Percentiles rank a stretch among this genome's conserved stretches.
Evolutionary conservation across 2,329 filamentous ascomycete genomes (phyloP).

Genomic region (Pseudogymnoascus destructans): DNA sequence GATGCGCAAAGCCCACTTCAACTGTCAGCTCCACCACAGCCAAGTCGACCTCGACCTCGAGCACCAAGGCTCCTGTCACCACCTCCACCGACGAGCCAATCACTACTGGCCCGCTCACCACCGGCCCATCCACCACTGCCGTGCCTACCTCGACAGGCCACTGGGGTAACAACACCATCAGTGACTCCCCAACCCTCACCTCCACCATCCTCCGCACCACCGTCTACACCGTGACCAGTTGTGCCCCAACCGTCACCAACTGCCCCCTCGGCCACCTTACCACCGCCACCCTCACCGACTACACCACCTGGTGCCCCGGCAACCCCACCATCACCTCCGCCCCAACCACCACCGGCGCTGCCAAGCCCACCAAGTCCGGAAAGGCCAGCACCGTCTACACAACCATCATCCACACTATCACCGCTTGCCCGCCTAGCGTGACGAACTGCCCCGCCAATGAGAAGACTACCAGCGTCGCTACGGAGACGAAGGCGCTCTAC

Average conservation of each 20-base stretch:
- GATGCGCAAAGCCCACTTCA: neutral
- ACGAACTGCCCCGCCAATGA: conserved; percentile 27
- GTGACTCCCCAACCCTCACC: conserved; percentile 9
- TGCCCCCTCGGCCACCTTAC: conserved; percentile 21
- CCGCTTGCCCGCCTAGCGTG: conserved; percentile 26
- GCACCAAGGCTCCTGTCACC: neutral
- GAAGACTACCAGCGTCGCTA: conserved; percentile 24
- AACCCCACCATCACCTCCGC: conserved; percentile 11
- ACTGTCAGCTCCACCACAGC: neutral
- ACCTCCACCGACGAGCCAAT: neutral
- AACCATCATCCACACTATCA: conserved; percentile 12
- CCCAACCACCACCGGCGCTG: conserved; percentile 6
- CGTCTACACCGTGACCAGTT: conserved; percentile 21
- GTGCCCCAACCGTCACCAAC: conserved; percentile 21
- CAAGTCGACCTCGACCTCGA: neutral
- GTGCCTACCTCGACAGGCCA: neutral
- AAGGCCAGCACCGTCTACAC: conserved; percentile 12
- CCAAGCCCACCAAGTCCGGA: neutral
- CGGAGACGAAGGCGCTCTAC: conserved; percentile 30
- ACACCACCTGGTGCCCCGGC: conserved; percentile 21
- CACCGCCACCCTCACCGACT: conserved; percentile 19
- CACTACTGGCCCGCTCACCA: neutral
- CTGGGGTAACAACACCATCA: neutral
- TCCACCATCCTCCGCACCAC: conserved; percentile 20
- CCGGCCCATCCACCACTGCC: neutral